A percentile compares a stretch with the other conserved stretches of the same genome.
These are phyloP conservation scores for Apiospora phragmitis DNA, from an alignment of 2,329 filamentous ascomycete genomes.

Conservation along the genomic window DNA sequence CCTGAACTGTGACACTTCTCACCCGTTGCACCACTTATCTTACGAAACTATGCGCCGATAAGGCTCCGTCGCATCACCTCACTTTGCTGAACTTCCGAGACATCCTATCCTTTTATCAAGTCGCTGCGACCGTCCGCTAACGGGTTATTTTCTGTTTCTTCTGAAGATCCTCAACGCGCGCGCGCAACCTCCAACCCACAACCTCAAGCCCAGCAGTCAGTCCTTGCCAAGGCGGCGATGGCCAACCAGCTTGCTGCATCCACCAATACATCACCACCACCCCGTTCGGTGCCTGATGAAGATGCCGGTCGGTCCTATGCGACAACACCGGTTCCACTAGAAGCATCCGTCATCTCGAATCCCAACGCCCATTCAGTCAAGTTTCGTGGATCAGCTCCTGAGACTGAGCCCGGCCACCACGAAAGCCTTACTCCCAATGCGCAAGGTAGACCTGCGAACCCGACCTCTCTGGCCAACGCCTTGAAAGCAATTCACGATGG, in stretches of 20 bases:
- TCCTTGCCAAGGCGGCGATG: constrained; percentile 28
- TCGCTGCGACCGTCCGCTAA: constrained; percentile 1
- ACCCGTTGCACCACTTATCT: constrained; percentile 8
- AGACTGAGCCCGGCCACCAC: neutral
- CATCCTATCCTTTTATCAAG: constrained; percentile 2
- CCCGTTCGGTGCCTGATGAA: constrained; percentile 25
- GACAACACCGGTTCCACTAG: constrained; percentile 12
- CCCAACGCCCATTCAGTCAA: constrained; percentile 10
- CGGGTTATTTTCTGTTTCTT: neutral
- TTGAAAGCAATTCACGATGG: constrained; percentile 44
- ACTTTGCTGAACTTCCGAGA: neutral
- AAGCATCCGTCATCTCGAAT: constrained; percentile 11
- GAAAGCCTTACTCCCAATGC: constrained; percentile 17
- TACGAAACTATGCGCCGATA: constrained; percentile 7
- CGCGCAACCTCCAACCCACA: constrained; percentile 8
- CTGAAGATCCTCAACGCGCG: neutral
- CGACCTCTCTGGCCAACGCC: constrained; percentile 42
- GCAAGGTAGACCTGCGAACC: constrained; percentile 22
- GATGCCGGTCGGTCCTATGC: constrained; percentile 11
- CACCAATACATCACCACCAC: constrained; percentile 21
- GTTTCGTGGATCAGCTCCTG: neutral
- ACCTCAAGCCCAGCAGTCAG: constrained; percentile 10
- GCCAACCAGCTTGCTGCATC: constrained; percentile 27
- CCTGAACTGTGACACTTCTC: constrained; percentile 6
- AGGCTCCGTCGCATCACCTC: constrained; percentile 4